Conservation (phyloP, 176 grass and related monocot species). For the Tuctoria greenei region DNA sequence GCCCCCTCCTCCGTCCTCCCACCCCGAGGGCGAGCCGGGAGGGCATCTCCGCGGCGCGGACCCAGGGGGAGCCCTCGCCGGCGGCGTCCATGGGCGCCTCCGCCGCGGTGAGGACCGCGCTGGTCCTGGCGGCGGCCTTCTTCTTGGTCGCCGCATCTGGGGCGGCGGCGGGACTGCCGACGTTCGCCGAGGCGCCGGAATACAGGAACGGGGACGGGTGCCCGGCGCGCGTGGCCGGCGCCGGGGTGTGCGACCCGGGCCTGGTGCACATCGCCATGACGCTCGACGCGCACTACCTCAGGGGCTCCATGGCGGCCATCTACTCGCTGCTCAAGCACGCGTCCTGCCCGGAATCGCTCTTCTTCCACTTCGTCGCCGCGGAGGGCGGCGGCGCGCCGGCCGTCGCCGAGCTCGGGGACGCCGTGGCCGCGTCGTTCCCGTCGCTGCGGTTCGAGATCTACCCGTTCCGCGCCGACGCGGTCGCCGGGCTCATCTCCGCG, state of each 20-base stretch:
- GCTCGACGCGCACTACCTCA: slow-evolving; percentile 94
- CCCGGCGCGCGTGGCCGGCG: slow-evolving; percentile 9
- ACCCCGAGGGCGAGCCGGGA: not conserved
- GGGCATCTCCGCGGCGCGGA: not conserved
- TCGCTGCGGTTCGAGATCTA: slow-evolving; percentile 85
- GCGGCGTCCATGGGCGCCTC: slow-evolving; percentile 40
- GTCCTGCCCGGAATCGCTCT: slow-evolving; percentile 73
- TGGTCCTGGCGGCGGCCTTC: slow-evolving; percentile 16
- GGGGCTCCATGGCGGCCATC: slow-evolving; percentile 87
- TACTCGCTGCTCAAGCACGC: slow-evolving; percentile 87
- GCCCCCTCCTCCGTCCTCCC: not conserved
- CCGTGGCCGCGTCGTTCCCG: slow-evolving; percentile 61
- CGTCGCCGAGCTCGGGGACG: slow-evolving; percentile 38
- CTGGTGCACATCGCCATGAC: slow-evolving; percentile 94
- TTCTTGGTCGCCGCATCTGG: slow-evolving; percentile 34
- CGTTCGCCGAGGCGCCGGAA: slow-evolving; percentile 81
- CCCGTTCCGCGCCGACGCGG: slow-evolving; percentile 51
- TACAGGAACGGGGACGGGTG: slow-evolving; percentile 81
- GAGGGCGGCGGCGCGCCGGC: slow-evolving; percentile 14
- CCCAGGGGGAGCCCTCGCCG: slow-evolving; percentile 26
- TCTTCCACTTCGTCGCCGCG: slow-evolving; percentile 75
- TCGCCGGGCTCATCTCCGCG: slow-evolving; percentile 72
- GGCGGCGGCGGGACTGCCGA: not conserved
- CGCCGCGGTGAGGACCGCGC: slow-evolving; percentile 26
- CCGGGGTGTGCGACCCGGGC: slow-evolving; percentile 63